Evolutionary conservation across 306 rosid species (phyloP).

Genomic region (Dryas drummondii): DNA sequence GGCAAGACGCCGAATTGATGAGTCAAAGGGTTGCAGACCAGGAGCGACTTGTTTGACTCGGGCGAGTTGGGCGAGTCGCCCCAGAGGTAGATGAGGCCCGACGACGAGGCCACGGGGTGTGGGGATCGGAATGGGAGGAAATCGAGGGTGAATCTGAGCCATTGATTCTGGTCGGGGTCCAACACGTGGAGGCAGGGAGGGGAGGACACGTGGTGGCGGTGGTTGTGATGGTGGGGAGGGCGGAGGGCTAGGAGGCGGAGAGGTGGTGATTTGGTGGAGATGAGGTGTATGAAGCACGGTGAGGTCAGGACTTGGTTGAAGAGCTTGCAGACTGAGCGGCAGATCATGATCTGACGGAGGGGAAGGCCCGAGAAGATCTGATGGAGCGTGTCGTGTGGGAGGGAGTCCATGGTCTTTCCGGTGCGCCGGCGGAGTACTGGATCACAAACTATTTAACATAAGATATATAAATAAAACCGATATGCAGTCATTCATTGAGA

Average conservation of each 20-base stretch:
- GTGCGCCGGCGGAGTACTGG: neutral
- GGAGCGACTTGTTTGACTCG: slow-evolving; percentile 50
- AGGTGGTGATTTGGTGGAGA: slow-evolving; percentile 50
- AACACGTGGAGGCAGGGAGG: slow-evolving; percentile 51
- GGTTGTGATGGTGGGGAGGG: slow-evolving; percentile 45
- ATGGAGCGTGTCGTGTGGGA: slow-evolving; percentile 69
- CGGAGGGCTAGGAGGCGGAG: slow-evolving; percentile 75
- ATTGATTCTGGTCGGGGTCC: slow-evolving; percentile 52
- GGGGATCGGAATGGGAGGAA: slow-evolving; percentile 76
- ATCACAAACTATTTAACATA: no score
- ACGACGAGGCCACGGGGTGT: slow-evolving; percentile 84
- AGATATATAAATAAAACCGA: no score
- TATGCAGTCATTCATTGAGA: no score
- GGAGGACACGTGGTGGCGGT: slow-evolving; percentile 29
- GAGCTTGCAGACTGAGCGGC: slow-evolving; percentile 72
- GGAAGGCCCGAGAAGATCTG: slow-evolving; percentile 82
- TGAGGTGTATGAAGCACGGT: slow-evolving; percentile 46
- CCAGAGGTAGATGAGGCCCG: slow-evolving; percentile 84
- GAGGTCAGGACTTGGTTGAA: slow-evolving; percentile 63
- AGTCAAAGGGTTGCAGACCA: slow-evolving; percentile 79
- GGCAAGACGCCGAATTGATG: slow-evolving; percentile 69
- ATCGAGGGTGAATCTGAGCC: slow-evolving; percentile 66
- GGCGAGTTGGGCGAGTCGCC: slow-evolving; percentile 49
- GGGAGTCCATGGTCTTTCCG: slow-evolving; percentile 37
- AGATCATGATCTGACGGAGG: slow-evolving; percentile 69